Base-by-base conservation (phyloP, 2,329 filamentous ascomycete genomes). In the Akanthomyces lecanii region DNA sequence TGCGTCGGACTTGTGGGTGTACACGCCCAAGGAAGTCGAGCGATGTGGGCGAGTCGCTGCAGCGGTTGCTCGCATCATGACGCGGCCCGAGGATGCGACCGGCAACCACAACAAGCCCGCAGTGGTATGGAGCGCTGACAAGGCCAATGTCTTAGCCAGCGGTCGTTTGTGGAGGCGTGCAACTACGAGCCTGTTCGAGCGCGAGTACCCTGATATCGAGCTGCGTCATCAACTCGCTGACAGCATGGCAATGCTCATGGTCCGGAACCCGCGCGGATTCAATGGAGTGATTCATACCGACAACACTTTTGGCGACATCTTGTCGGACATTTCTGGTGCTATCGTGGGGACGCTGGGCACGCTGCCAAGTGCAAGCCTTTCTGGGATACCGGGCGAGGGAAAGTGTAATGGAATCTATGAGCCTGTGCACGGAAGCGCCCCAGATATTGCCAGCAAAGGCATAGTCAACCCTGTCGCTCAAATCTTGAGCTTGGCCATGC, bases 381-480 rank as follows among this genome's bases (percentile, higher is more conserved):
- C 75, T 0, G 80, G 77, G 2, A 72, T 81, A 2, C 76, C 77
- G 0, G 72, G 74, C 2, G 65, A 74, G 21, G 72, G 70, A n/a
- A 69, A 67, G n/a, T 76, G 73, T 68, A 90, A 89, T 68, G 88
- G 89, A 65, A 90, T 91, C 68, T 92, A 91, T 71, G 89, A 92
- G 77, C 89, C 89, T 4, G 90, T 91, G 63, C 89, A 92, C 71
- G 89, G 88, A 78, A 84, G 71, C 60, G 89, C 89, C 3, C 89
- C 89, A 16, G 89, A 92, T 68, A 91, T 92, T 66, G 85, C 86
- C 7, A 89, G 89, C 63, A 83, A 89, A 72, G 86, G 86, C 44
- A 81, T 90, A 45, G 88, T 89, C 62, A 91, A 92, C 76, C 89
- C 89, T 0, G 81, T 91, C 42, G 89, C 88, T 1, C 85, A 87